Conservation (phyloP, 1,284 basidiomycete genomes). For the Microbotryomycetes sp. region DNA sequence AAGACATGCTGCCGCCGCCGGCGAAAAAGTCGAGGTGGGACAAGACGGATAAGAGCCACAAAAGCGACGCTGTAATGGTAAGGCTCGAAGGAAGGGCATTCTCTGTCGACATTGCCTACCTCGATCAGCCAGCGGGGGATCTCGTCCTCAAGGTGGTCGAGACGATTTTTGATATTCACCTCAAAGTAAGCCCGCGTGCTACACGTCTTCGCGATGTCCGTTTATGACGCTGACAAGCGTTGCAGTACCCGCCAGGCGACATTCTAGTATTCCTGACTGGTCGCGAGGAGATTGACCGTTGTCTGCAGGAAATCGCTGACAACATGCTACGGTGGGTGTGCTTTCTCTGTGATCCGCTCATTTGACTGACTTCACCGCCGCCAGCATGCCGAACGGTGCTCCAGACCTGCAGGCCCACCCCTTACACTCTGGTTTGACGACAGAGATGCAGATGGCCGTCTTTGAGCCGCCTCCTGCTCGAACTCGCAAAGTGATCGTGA, state of each 20-base stretch:
- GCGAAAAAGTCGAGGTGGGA: slow-evolving; percentile 35
- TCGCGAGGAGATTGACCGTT: slow-evolving; percentile 54
- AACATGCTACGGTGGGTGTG: slow-evolving; percentile 59
- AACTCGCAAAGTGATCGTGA: slow-evolving; percentile 79
- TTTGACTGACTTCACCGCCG: background rate
- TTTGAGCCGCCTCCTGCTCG: slow-evolving; percentile 69
- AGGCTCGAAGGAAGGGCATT: slow-evolving; percentile 41
- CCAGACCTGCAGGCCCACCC: slow-evolving; percentile 53
- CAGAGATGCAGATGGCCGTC: slow-evolving; percentile 74
- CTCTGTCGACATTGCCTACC: slow-evolving; percentile 43
- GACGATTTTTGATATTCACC: slow-evolving; percentile 44
- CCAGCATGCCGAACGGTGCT: slow-evolving; percentile 56
- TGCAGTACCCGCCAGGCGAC: slow-evolving; percentile 43
- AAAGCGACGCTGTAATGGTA: slow-evolving; percentile 36
- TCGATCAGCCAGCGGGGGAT: slow-evolving; percentile 38
- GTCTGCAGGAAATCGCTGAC: slow-evolving; percentile 72
- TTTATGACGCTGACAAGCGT: background rate
- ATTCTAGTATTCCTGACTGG: slow-evolving; percentile 46
- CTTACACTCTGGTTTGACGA: slow-evolving; percentile 78
- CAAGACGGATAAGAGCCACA: slow-evolving; percentile 18
- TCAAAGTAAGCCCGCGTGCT: slow-evolving; percentile 52
- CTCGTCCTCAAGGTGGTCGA: slow-evolving; percentile 40
- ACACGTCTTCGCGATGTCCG: slow-evolving; percentile 14
- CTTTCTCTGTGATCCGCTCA: background rate
- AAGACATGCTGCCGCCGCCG: slow-evolving; percentile 38